Evolutionary conservation across 2,329 filamentous ascomycete species (phyloP), one percentile per base, ranked within the genome.

Genomic region (Penicillium sp.): DNA sequence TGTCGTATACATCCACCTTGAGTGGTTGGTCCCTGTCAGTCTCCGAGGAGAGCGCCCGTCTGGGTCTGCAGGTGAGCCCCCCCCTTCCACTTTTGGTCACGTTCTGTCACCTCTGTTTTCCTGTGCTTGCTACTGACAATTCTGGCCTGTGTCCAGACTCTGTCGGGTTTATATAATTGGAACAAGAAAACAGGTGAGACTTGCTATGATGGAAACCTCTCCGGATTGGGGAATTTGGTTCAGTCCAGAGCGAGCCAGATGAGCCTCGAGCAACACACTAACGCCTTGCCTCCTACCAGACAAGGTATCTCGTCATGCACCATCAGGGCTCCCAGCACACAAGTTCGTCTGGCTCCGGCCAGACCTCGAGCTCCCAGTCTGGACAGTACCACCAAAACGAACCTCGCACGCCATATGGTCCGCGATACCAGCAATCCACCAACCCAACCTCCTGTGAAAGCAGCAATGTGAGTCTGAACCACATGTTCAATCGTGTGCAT

Each of bases 401-500:
- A 18, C 55, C 58, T 44, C 67, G 65, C 45, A 58, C 65, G 34
- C 54, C 63, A 16, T 67, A 59, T 46, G 56, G 57, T 27, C 32
- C 63, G 8, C 50, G 56, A 38, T 71, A 67, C 53, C 55, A 58
- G 9, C 63, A 62, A 40, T 40, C 53, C 21, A 39, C 56, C 5
- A 55, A 58, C 39, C 41, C 48, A 18, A 58, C 55, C 9, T 47
- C 47, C 31, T 54, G 62, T 39, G 64, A 70, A 29, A 54, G 55
- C 8, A 64, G 57, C 43, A 56, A 52, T 36, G 46, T 53, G 38
- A 42, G 51, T 31, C 48, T 70, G 48, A 47, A 62, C 31, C 63
- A 68, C n/a, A 46, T 67, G 13, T 62, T 69, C 44, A 57, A 60
- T 39, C 61, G 60, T 29, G 32, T 71, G 54, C 67, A 59, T 46